Conservation (phyloP, 306 rosid species). For the Cicer cuneatum region DNA sequence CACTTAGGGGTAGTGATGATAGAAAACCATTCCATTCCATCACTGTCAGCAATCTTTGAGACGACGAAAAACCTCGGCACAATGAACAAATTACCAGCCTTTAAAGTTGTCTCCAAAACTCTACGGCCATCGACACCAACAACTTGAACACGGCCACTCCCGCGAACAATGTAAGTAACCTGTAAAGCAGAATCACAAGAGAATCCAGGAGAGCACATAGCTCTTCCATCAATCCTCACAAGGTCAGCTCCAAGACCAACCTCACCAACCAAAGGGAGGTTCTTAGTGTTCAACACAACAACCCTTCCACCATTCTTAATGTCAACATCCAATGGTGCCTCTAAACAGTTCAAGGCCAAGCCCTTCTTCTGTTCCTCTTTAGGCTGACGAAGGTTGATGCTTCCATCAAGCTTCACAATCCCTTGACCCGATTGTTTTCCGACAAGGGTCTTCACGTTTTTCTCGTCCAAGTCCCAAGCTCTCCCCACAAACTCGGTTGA, state of each 20-base stretch:
- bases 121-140: constrained; percentile 79
- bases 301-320: constrained; percentile 76
- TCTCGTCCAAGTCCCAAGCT: constrained; percentile 77
- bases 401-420: constrained; percentile 58
- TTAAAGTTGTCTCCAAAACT: constrained; percentile 73
- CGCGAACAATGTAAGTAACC: constrained; percentile 78
- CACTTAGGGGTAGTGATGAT: constrained; percentile 81
- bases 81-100: constrained; percentile 78
- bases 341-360: constrained; percentile 71
- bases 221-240: constrained; percentile 73
- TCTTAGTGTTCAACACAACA: constrained; percentile 76
- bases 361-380: constrained; percentile 67
- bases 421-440: constrained; percentile 61
- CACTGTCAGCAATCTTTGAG: constrained; percentile 77
- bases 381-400: constrained; percentile 53
- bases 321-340: constrained; percentile 81
- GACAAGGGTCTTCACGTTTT: constrained; percentile 55
- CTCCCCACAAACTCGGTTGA: constrained; percentile 75
- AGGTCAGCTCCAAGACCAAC: constrained; percentile 82
- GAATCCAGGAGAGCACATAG: constrained; percentile 88
- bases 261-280: constrained; percentile 82
- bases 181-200: constrained; percentile 81
- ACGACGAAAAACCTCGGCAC: constrained; percentile 89
- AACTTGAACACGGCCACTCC: constrained; percentile 75
- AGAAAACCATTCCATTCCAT: constrained; percentile 91